These are phyloP conservation scores for Agrocybe pediades DNA, from an alignment of 768 basidiomycete genomes.

Conservation along the genomic window DNA sequence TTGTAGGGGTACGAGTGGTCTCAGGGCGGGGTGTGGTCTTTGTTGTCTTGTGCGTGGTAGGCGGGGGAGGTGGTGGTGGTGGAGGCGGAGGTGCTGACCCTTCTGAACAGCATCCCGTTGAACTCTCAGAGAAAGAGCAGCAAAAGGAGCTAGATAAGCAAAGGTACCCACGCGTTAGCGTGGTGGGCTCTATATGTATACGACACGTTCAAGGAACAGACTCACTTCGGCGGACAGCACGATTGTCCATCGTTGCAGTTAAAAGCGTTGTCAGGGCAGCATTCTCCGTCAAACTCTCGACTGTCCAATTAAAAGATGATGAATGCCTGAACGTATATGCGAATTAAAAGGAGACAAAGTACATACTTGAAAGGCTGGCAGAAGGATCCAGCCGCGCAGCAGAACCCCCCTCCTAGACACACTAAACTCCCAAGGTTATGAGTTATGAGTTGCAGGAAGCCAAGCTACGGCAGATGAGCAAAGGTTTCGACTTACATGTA, in stretches of 20 bases:
- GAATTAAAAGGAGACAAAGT: not conserved
- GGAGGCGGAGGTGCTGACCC: not conserved
- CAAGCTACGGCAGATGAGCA: too few relatives aligned
- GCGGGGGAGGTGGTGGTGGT: not conserved
- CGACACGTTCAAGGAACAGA: too few relatives aligned
- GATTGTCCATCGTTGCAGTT: not conserved
- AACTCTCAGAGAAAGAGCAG: not conserved
- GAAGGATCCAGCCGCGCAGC: not conserved
- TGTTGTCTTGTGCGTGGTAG: not conserved
- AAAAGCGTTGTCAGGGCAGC: not conserved
- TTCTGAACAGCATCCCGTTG: not conserved
- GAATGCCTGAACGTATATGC: too few relatives aligned
- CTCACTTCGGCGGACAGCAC: not conserved
- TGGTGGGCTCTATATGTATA: too few relatives aligned
- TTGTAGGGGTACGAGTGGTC: too few relatives aligned
- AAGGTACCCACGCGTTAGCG: too few relatives aligned
- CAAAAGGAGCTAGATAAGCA: not conserved
- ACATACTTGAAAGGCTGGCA: not conserved
- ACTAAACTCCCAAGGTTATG: too few relatives aligned
- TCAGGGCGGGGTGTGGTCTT: too few relatives aligned
- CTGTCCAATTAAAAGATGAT: not conserved
- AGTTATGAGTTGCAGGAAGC: not conserved
- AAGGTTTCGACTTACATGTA: too few relatives aligned
- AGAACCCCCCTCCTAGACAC: not conserved
- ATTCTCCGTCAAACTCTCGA: not conserved